Conservation (phyloP, 73 alveolate genomes). For the Effrenium voratum region DNA sequence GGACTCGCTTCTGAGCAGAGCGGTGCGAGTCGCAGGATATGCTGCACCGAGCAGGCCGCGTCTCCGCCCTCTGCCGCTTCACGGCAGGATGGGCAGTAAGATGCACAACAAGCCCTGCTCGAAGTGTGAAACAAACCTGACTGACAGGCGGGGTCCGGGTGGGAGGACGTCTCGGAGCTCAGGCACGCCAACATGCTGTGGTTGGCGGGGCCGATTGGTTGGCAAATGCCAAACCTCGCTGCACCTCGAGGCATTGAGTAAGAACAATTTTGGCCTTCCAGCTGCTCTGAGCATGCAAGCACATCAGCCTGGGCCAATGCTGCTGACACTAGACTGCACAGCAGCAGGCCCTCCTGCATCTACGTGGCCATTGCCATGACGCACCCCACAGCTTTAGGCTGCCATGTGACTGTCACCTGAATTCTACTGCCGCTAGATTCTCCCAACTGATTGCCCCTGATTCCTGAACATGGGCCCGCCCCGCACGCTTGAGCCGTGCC, state of each 20-base stretch:
- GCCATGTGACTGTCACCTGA: neutral
- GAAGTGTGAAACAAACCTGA: slow-evolving; percentile 42
- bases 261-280: slow-evolving; percentile 55
- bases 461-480: neutral
- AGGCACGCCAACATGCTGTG: slow-evolving; percentile 79
- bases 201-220: slow-evolving; percentile 37
- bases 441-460: neutral
- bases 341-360: neutral
- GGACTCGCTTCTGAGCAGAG: slow-evolving; percentile 24
- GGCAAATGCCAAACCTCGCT: slow-evolving; percentile 27
- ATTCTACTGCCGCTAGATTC: neutral
- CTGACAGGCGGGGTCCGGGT: slow-evolving; percentile 50
- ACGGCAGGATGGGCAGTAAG: slow-evolving; percentile 26
- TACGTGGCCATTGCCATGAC: neutral
- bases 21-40: slow-evolving; percentile 51
- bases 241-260: slow-evolving; percentile 13
- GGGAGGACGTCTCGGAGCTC: neutral
- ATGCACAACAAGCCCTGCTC: slow-evolving; percentile 63
- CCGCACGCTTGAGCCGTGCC: no score
- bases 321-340: neutral
- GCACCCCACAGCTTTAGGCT: neutral
- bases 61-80: neutral
- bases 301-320: neutral
- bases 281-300: slow-evolving; percentile 37
- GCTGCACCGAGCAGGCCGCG: slow-evolving; percentile 49